phyloP scores from a whole-genome alignment of 768 basidiomycete species.

The Collybiopsis luxurians region DNA sequence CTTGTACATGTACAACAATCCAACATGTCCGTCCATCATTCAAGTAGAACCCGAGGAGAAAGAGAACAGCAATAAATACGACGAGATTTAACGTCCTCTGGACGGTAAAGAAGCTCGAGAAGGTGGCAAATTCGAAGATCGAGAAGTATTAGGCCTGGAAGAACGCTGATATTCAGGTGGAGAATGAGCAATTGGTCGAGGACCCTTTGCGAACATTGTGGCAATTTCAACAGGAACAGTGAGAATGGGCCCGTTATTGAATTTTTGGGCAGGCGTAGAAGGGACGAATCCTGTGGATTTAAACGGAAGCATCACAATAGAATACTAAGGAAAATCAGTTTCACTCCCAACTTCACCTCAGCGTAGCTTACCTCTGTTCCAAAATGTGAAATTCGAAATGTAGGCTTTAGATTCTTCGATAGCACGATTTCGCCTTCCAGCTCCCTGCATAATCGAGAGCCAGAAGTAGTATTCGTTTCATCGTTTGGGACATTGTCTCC shows the following conservation, averaged over 20 bases:
- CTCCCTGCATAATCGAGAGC: constrained; percentile 10
- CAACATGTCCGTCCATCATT: too few species aligned
- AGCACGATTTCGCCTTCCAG: constrained; percentile 38
- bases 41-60: too few species aligned
- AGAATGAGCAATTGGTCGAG: constrained; percentile 6
- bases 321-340: constrained; percentile 26
- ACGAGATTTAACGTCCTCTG: not conserved
- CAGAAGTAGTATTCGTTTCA: constrained; percentile 1
- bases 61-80: too few species aligned
- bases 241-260: constrained; percentile 3
- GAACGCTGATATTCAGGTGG: constrained; percentile 5
- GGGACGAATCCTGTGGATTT: constrained; percentile 24
- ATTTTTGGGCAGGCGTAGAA: not conserved
- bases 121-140: not conserved
- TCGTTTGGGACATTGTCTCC: constrained; percentile 9
- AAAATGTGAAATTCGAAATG: constrained; percentile 36
- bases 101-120: not conserved
- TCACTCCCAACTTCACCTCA: not conserved
- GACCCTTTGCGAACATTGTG: constrained; percentile 5
- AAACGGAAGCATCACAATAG: constrained; percentile 35
- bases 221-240: constrained; percentile 9
- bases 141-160: too few species aligned
- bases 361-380: constrained; percentile 29
- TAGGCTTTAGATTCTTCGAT: constrained; percentile 30
- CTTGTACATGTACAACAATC: too few species aligned